Percentiles rank a stretch among this genome's conserved stretches.
Conservation (phyloP, 2,329 filamentous ascomycete genomes). For the Colletotrichum sublineola region DNA sequence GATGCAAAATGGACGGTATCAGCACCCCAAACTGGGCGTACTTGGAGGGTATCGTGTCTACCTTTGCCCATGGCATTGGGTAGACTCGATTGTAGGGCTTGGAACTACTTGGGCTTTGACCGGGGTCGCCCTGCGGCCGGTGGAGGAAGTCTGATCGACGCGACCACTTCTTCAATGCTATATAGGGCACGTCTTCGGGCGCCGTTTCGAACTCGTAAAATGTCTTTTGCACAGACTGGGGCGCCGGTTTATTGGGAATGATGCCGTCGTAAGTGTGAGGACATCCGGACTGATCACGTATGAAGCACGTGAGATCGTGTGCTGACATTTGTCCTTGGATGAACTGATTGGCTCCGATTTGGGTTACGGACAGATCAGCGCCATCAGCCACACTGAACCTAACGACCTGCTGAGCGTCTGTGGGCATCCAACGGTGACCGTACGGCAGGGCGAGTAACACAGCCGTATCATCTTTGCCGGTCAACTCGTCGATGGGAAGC, state of each 20-base stretch:
- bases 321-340: conserved; percentile 45
- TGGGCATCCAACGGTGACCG: conserved; percentile 59
- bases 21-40: conserved; percentile 69
- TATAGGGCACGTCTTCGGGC: conserved; percentile 61
- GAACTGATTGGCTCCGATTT: conserved; percentile 51
- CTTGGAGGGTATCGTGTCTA: conserved; percentile 61
- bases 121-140: conserved; percentile 39
- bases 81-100: conserved; percentile 62
- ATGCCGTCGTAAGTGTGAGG: conserved; percentile 59
- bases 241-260: conserved; percentile 60
- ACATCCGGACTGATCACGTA: conserved; percentile 53
- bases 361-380: conserved; percentile 46
- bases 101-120: conserved; percentile 47
- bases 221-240: conserved; percentile 54
- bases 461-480: conserved; percentile 57
- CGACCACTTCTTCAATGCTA: conserved; percentile 64
- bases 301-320: conserved; percentile 49
- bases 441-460: conserved; percentile 63
- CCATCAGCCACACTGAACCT: conserved; percentile 52
- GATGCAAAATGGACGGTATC: conserved; percentile 79
- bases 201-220: conserved; percentile 52
- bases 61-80: conserved; percentile 60
- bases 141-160: conserved; percentile 73
- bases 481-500: conserved; percentile 41
- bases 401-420: conserved; percentile 58